Base-by-base conservation (phyloP, 805 yeast genomes). In the Hanseniaspora meyeri region DNA sequence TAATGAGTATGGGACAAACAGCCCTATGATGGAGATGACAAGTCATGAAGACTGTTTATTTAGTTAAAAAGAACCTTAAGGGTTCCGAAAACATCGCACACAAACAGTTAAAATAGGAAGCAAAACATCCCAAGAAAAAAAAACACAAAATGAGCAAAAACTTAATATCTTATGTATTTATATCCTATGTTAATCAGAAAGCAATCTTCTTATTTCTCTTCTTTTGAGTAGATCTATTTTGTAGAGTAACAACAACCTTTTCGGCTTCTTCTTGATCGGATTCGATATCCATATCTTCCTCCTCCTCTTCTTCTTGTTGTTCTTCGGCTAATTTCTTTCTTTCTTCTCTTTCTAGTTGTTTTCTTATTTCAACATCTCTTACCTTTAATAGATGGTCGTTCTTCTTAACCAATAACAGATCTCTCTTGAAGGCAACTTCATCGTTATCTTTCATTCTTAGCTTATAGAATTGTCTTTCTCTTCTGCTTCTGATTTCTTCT, bases 401-500 rank as follows among this genome's bases (percentile, higher is more conserved):
- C 58, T 80, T 74, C 68, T 83, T 96, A 50, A 93, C 93, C 68
- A 93, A 77, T 73, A 87, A 87, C 74, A 82, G 82, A 73, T 93
- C 98, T 58, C 85, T 76, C 56, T 82, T 87, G 66, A 88, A 77
- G 70, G 86, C 85, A 70, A 82, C 81, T 63, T 86, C 96, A 73
- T 83, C 86, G 75, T 93, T 93, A 61, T 96, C 97, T 73, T 86
- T 87, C 98, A 93, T 93, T 82, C 98, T 86, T 76, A 90, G 89
- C 88, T 90, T 91, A 77, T 87, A 93, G 89, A 93, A 93, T 16
- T 97, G 97, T 69, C 95, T 80, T 73, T 93, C 98, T 77, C 98
- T 85, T 78, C 83, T 89, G 70, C 80, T 84, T 77, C 98, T 83
- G 71, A 93, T 93, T 74, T 88, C 95, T 71, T 93, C 97, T 60